phyloP scores from a whole-genome alignment of 305 asterid genomes.

The Solanum hybrid region DNA sequence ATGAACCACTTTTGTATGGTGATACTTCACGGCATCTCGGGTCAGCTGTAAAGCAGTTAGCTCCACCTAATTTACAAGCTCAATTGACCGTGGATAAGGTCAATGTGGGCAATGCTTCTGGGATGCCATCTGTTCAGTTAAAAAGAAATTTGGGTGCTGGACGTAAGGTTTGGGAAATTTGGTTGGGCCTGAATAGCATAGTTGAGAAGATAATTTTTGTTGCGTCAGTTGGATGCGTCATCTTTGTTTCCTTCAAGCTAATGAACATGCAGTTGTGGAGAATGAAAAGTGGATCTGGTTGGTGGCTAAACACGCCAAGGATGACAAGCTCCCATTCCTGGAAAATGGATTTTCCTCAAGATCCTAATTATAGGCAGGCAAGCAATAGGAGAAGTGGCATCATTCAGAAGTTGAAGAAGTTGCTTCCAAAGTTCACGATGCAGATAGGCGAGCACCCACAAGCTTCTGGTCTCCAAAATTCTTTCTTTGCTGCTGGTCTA shows the following conservation, averaged over 20 bases:
- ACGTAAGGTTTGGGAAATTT: slow-evolving; percentile 48
- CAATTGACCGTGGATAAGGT: slow-evolving; percentile 42
- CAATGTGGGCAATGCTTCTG: slow-evolving; percentile 28
- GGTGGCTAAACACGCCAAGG: slow-evolving; percentile 34
- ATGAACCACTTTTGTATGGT: slow-evolving; percentile 28
- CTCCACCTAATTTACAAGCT: slow-evolving; percentile 63
- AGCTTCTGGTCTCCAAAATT: slow-evolving; percentile 33
- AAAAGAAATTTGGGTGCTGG: slow-evolving; percentile 70
- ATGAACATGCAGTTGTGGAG: slow-evolving; percentile 43
- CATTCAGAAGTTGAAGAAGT: slow-evolving; percentile 33
- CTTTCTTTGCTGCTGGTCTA: slow-evolving; percentile 59
- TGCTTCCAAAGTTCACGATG: slow-evolving; percentile 35
- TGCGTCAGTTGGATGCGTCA: slow-evolving; percentile 59
- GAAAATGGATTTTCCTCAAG: slow-evolving; percentile 29
- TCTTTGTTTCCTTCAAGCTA: slow-evolving; percentile 42
- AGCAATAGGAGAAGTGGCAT: slow-evolving; percentile 32
- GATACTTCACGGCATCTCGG: slow-evolving; percentile 62
- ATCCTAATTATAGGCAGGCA: slow-evolving; percentile 22
- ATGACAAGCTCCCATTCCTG: slow-evolving; percentile 28
- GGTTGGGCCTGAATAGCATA: slow-evolving; percentile 36
- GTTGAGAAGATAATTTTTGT: slow-evolving; percentile 51
- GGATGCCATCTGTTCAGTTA: slow-evolving; percentile 49
- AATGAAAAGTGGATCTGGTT: slow-evolving; percentile 36
- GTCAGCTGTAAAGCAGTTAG: slow-evolving; percentile 70
- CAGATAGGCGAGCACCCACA: slow-evolving; percentile 34